phyloP scores from a whole-genome alignment of 495 filamentous ascomycete species.

The Penicillium tannophilum region DNA sequence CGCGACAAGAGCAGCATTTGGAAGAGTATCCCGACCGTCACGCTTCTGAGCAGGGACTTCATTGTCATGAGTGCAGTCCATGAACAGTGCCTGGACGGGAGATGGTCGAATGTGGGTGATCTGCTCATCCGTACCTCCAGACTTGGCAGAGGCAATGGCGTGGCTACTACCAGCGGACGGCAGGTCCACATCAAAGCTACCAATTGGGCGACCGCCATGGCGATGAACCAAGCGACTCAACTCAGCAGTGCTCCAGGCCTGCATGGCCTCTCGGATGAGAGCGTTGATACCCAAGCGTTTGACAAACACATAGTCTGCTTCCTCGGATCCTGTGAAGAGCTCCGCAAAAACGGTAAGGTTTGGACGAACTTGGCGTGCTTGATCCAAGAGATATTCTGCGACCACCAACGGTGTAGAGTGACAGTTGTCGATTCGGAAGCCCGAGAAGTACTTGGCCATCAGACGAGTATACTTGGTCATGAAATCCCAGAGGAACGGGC shows the following conservation, averaged over 20 bases:
- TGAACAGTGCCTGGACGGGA: conserved; percentile 91
- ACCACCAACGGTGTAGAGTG: conserved; percentile 95
- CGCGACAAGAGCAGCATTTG: conserved; percentile 90
- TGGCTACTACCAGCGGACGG: conserved; percentile 44
- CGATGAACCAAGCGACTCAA: conserved; percentile 90
- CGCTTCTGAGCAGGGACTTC: conserved; percentile 95
- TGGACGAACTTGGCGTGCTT: conserved; percentile 84
- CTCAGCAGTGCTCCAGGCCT: conserved; percentile 93
- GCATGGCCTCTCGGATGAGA: conserved; percentile 96
- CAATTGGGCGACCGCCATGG: conserved; percentile 91
- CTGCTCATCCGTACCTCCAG: conserved; percentile 54
- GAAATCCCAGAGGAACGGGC: conserved; percentile 91
- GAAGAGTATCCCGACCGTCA: conserved; percentile 89
- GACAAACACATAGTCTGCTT: conserved; percentile 94
- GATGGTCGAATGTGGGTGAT: conserved; percentile 75
- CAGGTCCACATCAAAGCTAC: conserved; percentile 86
- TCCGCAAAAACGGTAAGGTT: conserved; percentile 93
- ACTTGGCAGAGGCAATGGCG: conserved; percentile 40
- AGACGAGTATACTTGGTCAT: conserved; percentile 91
- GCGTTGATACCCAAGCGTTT: conserved; percentile 87
- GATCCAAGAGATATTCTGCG: conserved; percentile 90
- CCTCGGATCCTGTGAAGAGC: conserved; percentile 93
- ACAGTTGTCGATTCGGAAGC: conserved; percentile 97
- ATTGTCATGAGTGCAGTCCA: conserved; percentile 99
- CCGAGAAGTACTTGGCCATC: conserved; percentile 93